Evolutionary conservation across 495 filamentous ascomycete genomes (phyloP).

Genomic region (Thermothielavioides terrestris): DNA sequence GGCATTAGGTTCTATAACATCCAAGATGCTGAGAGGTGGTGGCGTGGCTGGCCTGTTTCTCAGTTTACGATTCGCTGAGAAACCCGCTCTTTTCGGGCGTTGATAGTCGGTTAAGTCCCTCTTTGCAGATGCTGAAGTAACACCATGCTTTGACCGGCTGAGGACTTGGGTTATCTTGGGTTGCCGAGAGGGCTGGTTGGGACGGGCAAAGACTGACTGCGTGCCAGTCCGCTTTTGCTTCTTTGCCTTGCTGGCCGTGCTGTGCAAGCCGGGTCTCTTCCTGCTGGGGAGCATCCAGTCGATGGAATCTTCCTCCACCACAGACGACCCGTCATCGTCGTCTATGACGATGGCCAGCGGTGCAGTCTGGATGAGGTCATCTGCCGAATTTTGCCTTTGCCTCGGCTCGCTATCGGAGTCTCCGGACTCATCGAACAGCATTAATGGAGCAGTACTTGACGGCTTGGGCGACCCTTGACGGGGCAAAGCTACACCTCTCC

Average conservation of each 20-base stretch:
- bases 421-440: constrained; percentile 46
- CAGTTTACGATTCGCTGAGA: not conserved
- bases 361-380: not conserved
- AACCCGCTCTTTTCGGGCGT: not conserved
- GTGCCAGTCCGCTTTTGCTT: constrained; percentile 25
- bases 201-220: constrained; percentile 19
- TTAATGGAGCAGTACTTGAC: constrained; percentile 17
- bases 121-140: not conserved
- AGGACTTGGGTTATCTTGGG: constrained; percentile 40
- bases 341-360: constrained; percentile 7
- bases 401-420: constrained; percentile 24
- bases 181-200: constrained; percentile 27
- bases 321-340: constrained; percentile 32
- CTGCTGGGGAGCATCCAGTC: constrained; percentile 44
- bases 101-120: not conserved
- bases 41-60: constrained; percentile 23
- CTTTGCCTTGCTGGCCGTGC: constrained; percentile 5
- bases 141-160: constrained; percentile 19
- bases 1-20: constrained; percentile 51
- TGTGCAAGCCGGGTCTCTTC: constrained; percentile 24
- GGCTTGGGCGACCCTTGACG: constrained; percentile 21
- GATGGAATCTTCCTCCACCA: constrained; percentile 45
- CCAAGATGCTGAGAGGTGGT: constrained; percentile 61
- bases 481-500: constrained; percentile 49
- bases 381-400: not conserved